Evolutionary conservation across 2,329 filamentous ascomycete genomes (phyloP), one percentile per base, ranked within the genome.

Genomic region (Epichloe sylvatica): DNA sequence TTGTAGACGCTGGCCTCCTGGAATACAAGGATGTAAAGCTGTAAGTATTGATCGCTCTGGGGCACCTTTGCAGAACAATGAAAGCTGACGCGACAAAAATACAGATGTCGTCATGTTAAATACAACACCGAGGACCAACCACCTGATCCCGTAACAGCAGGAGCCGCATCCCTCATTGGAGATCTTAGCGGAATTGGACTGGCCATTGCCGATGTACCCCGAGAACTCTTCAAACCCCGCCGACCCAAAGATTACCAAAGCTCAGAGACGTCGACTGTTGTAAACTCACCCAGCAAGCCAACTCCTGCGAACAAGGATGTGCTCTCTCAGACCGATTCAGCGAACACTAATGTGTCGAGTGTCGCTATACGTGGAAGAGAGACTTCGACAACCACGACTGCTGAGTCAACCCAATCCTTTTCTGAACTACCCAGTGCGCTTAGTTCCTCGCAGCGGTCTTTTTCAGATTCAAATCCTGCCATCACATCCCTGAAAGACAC

Each of bases 101-200:
- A 17, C 36, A 78, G 75, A 17, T 75, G 75, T 54, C 70, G 70
- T 2, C 55, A 69, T 0, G 66, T 64, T 19, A 86, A 94, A 62
- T 88, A 91, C 63, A 80, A 84, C 54, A 86, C 84, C 0, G 84
- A 88, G 51, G 79, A 84, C 34, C 84, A 89, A 42, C 88, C 87
- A 0, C 81, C 78, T 59, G 88, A 92, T 55, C 87, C 88, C 0
- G 77, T 94, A 23, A 81, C 84, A 13, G 87, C 86, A 19, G 85
- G 81, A 15, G 81, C 87, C 0, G 78, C 80, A 42, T 86, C 89
- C 0, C 67, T 96, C 1, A 70, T 94, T n/a, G 84, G 85, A 5
- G 91, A 90, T n/a, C 72, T 92, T 44, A 81, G 84, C 25, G 84
- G 78, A 38, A 82, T 96, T 51, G 78, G 86, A 59, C 84, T 94